Base-by-base conservation (phyloP, 371 early-diverging fungal species). In the Mucor indicus region DNA sequence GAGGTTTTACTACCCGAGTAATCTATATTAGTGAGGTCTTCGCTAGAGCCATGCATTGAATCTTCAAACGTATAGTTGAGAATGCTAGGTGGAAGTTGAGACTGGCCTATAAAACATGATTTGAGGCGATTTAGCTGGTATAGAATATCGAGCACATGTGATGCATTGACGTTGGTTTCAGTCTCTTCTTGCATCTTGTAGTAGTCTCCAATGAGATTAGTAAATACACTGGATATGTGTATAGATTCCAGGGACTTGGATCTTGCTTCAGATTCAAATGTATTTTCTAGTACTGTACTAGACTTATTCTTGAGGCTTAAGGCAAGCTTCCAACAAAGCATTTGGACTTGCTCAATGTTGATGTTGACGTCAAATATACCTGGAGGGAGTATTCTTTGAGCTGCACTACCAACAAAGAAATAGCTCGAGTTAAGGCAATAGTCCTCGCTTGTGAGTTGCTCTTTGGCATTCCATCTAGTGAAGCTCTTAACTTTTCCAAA, bases 241-340 rank as follows among this genome's bases (percentile, higher is more conserved):
- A 54, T 16, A 11, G 47, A 35, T 20, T 63, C 71, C 4, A 44
- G 45, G 4, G 49, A 35, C 22, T 58, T 59, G 0, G 46, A 20
- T 9, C 38, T 23, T 1, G 51, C 31, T 38, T 70, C 71, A 22
- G 13, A 20, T 12, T 66, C 57, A 42, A 48, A 61, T 1, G 67
- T 70, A 17, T 67, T 64, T 3, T 66, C 27, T 13, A 70, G 16
- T 12, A 38, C 22, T 3, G 70, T 50, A 0, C 57, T 55, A 2
- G 71, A 67, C 41, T 57, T 48, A 1, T 59, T 42, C 6, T 44
- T 48, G 20, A 63, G 36, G 30, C 41, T 42, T 3, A 68, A 39
- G 13, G 48, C 53, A 20, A 72, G 38, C 47, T 72, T 72, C 73
- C 73, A 72, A 15, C 67, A 62, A 7, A 72, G 22, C 29, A 68